Percentiles rank a stretch among this genome's conserved stretches.
Conservation (phyloP, 2,329 filamentous ascomycete genomes). For the Diaporthe aspalathi region DNA sequence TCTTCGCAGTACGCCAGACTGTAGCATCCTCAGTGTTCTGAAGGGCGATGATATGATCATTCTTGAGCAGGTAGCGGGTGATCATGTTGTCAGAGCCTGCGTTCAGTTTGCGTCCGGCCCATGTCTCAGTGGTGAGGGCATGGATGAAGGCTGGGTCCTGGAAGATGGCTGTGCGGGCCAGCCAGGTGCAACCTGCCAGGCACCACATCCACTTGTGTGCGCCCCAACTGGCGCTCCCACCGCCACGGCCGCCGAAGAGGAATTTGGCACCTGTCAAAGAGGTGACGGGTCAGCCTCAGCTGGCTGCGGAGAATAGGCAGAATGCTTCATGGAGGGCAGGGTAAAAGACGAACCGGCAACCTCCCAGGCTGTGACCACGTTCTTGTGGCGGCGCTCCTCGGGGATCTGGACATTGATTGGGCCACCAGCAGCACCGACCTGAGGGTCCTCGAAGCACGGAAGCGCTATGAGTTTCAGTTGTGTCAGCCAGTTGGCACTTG, state of each 20-base stretch:
- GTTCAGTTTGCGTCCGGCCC: constrained; percentile 12
- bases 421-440: constrained; percentile 28
- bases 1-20: constrained; percentile 25
- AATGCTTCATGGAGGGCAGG: no score
- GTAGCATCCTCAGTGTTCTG: constrained; percentile 12
- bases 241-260: constrained; percentile 27
- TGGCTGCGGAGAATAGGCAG: background rate
- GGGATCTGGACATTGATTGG: constrained; percentile 9
- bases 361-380: constrained; percentile 18
- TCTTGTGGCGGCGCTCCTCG: constrained; percentile 14
- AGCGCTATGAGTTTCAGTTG: background rate
- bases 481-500: background rate
- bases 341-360: constrained; percentile 16
- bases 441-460: constrained; percentile 15
- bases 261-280: constrained; percentile 14
- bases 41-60: background rate
- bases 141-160: constrained; percentile 8
- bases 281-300: background rate
- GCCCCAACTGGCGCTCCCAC: constrained; percentile 7
- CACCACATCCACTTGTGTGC: constrained; percentile 32
- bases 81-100: constrained; percentile 19
- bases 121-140: background rate
- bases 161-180: constrained; percentile 25
- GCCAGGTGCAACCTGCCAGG: constrained; percentile 30
- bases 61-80: constrained; percentile 19